A percentile compares a stretch with the other conserved stretches of the same genome.
These are phyloP conservation scores for Apiospora pterosperma DNA, from an alignment of 2,329 filamentous ascomycete genomes.

Conservation along the genomic window DNA sequence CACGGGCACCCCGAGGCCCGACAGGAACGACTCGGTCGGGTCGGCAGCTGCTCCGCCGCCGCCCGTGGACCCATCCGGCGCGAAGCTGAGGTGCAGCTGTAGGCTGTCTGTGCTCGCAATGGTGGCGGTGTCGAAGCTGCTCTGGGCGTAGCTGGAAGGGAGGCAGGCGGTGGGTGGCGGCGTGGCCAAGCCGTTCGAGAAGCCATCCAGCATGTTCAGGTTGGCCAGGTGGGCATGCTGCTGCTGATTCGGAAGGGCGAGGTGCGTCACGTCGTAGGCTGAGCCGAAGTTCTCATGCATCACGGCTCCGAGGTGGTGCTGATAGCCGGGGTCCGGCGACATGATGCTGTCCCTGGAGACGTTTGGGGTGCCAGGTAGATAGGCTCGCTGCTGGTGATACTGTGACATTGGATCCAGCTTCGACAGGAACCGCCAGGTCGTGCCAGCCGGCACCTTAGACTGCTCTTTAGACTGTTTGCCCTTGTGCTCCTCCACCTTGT, in stretches of 20 bases:
- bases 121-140: conserved; percentile 33
- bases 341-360: conserved; percentile 45
- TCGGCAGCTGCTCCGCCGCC: conserved; percentile 16
- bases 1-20: conserved; percentile 22
- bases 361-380: conserved; percentile 30
- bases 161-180: conserved; percentile 54
- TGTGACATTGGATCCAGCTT: conserved; percentile 58
- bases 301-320: conserved; percentile 49
- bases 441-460: conserved; percentile 41
- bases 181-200: conserved; percentile 50
- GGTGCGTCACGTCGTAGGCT: conserved; percentile 38
- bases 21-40: conserved; percentile 24
- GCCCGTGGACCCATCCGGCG: conserved; percentile 27
- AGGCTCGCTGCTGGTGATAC: conserved; percentile 49
- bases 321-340: conserved; percentile 48
- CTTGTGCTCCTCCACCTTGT: conserved; percentile 38
- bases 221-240: conserved; percentile 14
- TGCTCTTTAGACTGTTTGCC: conserved; percentile 13
- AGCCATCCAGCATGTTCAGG: conserved; percentile 45
- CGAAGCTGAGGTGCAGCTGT: conserved; percentile 33
- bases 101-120: conserved; percentile 18
- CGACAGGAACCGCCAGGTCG: conserved; percentile 60
- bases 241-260: conserved; percentile 17
- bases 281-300: conserved; percentile 57
- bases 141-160: conserved; percentile 40